phyloP scores from a whole-genome alignment of 257 asterid species.

The Dorcoceras hygrometricum region DNA sequence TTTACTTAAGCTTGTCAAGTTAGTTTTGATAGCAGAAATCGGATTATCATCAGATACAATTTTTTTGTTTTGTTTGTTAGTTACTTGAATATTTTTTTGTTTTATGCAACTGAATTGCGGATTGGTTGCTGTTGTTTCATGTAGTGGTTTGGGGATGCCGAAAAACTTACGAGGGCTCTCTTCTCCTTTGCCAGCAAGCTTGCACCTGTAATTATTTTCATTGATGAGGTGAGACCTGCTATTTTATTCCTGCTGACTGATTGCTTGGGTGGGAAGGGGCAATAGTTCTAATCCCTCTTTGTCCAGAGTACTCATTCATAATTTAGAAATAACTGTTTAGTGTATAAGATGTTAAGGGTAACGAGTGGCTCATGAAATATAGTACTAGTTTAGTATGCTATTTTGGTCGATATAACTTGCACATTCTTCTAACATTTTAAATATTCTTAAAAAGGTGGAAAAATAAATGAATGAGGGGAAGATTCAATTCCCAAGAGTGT shows the following conservation, averaged over 20 bases:
- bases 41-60: background rate
- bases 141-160: conserved; percentile 99
- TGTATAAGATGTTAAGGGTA: background rate
- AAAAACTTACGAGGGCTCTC: conserved; percentile 89
- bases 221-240: conserved; percentile 78
- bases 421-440: background rate
- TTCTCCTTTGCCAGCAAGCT: conserved; percentile 97
- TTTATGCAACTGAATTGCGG: background rate
- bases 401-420: no score
- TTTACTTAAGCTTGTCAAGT: background rate
- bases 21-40: background rate
- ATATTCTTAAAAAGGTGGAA: background rate
- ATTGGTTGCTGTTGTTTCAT: conserved; percentile 31
- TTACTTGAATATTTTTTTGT: background rate
- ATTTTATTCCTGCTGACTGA: conserved; percentile 14
- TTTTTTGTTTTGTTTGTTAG: no score
- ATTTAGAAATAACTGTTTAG: no score
- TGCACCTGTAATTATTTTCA: conserved; percentile 92
- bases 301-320: conserved; percentile 3
- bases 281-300: conserved; percentile 8
- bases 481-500: no score
- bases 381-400: background rate
- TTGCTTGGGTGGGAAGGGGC: conserved; percentile 13
- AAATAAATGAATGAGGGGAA: background rate
- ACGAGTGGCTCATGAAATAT: background rate